Evolutionary conservation across 75 land plant species (phyloP).

Genomic region (Isoetes taiwanensis): DNA sequence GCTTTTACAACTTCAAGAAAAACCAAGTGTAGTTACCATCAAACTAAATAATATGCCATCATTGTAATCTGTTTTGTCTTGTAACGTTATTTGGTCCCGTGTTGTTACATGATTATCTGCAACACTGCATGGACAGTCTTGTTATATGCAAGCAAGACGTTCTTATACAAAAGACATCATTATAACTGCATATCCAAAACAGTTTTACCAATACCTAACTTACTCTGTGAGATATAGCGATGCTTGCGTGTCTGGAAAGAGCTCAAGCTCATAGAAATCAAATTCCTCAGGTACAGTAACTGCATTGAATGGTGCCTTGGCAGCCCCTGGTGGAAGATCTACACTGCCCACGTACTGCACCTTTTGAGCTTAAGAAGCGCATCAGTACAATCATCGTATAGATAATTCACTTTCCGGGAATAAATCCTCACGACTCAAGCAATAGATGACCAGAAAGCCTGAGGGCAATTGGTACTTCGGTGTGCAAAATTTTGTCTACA

Average conservation of each 20-base stretch:
- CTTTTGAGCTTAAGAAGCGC: conserved; percentile 8
- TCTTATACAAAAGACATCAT: neutral
- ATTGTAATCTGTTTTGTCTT: neutral
- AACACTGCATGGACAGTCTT: neutral
- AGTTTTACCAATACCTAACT: no score
- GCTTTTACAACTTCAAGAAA: neutral
- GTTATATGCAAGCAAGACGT: neutral
- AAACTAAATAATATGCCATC: neutral
- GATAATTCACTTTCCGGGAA: conserved; percentile 5
- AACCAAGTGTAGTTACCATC: neutral
- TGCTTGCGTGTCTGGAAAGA: neutral
- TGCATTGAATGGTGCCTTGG: neutral
- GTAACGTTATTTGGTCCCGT: conserved; percentile 1
- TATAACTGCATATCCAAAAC: neutral
- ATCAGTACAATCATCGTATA: neutral
- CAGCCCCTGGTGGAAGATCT: neutral
- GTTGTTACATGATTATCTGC: conserved; percentile 3
- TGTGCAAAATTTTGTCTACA: neutral
- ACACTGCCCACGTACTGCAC: neutral
- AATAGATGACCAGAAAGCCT: neutral
- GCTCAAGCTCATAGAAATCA: neutral
- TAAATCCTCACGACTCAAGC: conserved; percentile 7
- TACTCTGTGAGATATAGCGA: neutral
- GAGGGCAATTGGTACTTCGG: conserved; percentile 2
- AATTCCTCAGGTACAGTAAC: conserved; percentile 1